A percentile compares a stretch with the other conserved stretches of the same genome.
phyloP scores from a whole-genome alignment of 1,284 basidiomycete genomes.

The Athelia sp. region DNA sequence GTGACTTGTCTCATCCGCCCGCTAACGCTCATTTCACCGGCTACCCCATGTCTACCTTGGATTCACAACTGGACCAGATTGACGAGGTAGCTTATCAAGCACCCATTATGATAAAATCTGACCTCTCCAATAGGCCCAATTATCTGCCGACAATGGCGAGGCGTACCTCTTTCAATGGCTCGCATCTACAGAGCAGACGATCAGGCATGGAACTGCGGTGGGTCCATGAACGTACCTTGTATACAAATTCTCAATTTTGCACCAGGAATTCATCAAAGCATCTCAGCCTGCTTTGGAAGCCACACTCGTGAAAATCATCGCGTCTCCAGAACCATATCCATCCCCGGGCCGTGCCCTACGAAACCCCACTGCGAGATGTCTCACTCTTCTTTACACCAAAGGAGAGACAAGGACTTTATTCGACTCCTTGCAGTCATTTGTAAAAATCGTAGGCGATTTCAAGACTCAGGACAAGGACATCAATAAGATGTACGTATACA shows the following conservation, averaged over 20 bases:
- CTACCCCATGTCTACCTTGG: too few species aligned
- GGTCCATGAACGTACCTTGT: slow-evolving; percentile 15
- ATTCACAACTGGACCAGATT: too few species aligned
- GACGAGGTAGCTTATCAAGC: too few species aligned
- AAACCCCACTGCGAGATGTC: slow-evolving; percentile 74
- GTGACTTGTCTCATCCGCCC: too few species aligned
- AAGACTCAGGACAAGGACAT: slow-evolving; percentile 62
- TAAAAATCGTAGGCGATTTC: slow-evolving; percentile 70
- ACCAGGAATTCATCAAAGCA: slow-evolving; percentile 61
- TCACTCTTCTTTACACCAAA: slow-evolving; percentile 73
- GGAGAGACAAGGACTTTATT: slow-evolving; percentile 85
- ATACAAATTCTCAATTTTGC: neutral
- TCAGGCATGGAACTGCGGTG: slow-evolving; percentile 47
- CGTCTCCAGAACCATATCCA: slow-evolving; percentile 60
- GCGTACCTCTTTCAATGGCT: slow-evolving; percentile 84
- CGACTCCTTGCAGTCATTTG: slow-evolving; percentile 78
- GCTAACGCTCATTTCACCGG: too few species aligned
- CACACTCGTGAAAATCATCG: slow-evolving; percentile 59
- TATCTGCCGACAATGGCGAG: slow-evolving; percentile 67
- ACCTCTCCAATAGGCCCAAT: too few species aligned
- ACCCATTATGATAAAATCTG: too few species aligned
- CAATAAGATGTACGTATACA: slow-evolving; percentile 61
- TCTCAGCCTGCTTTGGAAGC: slow-evolving; percentile 58
- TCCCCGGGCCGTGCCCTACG: slow-evolving; percentile 82
- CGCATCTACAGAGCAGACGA: slow-evolving; percentile 55